Conservation (phyloP, 371 early-diverging fungal species). For the Mortierella sp. region DNA sequence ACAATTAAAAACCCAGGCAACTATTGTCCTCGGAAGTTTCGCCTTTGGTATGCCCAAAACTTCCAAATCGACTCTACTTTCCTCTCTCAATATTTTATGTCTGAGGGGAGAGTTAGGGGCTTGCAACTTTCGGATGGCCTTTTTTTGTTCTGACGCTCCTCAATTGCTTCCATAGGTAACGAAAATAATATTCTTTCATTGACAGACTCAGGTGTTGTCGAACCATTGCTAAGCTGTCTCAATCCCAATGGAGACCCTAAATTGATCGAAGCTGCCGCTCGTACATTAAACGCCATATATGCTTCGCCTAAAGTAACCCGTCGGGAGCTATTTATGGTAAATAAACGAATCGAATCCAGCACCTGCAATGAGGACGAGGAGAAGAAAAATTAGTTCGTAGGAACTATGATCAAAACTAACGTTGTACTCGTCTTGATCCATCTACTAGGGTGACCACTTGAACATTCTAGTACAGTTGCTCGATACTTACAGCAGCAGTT, state of each 20-base stretch:
- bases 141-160: not conserved
- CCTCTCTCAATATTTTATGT: not conserved
- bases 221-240: slow-evolving; percentile 72
- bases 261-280: slow-evolving; percentile 78
- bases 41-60: slow-evolving; percentile 71
- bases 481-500: slow-evolving; percentile 37
- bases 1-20: slow-evolving; percentile 73
- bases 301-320: slow-evolving; percentile 69
- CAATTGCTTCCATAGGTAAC: slow-evolving; percentile 60
- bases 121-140: not conserved
- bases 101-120: not conserved
- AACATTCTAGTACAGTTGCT: slow-evolving; percentile 48
- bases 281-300: slow-evolving; percentile 84
- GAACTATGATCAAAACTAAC: not conserved
- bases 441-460: slow-evolving; percentile 60
- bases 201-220: slow-evolving; percentile 70
- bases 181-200: slow-evolving; percentile 74
- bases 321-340: slow-evolving; percentile 71
- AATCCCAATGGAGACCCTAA: slow-evolving; percentile 60
- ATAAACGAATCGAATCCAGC: not conserved
- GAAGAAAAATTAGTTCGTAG: not conserved
- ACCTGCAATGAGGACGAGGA: not conserved
- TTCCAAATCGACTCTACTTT: no score
- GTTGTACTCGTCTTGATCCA: not conserved
- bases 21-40: slow-evolving; percentile 84